Evolutionary conservation across 441 rosid genomes (phyloP).

Genomic region (Gossypium lobatum): DNA sequence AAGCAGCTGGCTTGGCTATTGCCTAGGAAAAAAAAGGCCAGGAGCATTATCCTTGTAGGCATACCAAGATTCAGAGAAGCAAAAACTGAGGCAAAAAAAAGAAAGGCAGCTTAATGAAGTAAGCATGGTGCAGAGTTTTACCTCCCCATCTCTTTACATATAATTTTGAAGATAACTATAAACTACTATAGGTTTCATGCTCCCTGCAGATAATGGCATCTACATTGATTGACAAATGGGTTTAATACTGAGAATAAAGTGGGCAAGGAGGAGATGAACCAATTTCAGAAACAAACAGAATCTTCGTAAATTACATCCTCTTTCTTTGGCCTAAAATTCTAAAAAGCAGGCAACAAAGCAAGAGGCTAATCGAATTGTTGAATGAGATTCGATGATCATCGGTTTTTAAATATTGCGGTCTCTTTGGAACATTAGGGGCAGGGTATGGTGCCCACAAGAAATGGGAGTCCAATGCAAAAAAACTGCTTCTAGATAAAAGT

Average conservation of each 20-base stretch:
- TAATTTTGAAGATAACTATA: constrained; percentile 15
- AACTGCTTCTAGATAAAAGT: constrained; percentile 12
- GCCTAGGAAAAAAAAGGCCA: neutral
- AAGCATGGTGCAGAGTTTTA: constrained; percentile 11
- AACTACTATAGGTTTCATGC: constrained; percentile 21
- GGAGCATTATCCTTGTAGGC: neutral
- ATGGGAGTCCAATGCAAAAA: constrained; percentile 5
- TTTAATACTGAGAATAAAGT: neutral
- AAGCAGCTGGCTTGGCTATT: neutral
- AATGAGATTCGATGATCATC: constrained; percentile 8
- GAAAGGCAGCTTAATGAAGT: constrained; percentile 5
- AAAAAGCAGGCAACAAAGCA: constrained; percentile 25
- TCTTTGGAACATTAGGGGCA: constrained; percentile 6
- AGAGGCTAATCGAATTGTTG: constrained; percentile 29
- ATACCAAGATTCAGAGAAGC: neutral
- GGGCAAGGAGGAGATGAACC: constrained; percentile 16
- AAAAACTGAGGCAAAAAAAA: neutral
- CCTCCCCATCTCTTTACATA: constrained; percentile 11
- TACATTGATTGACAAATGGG: constrained; percentile 14
- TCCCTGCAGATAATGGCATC: constrained; percentile 25
- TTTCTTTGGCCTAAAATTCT: constrained; percentile 30
- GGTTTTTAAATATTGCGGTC: constrained; percentile 3
- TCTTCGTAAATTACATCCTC: constrained; percentile 28
- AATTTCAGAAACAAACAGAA: constrained; percentile 13
- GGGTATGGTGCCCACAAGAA: constrained; percentile 17